Percentiles rank a stretch among this genome's conserved stretches.
phyloP scores from a whole-genome alignment of 2,329 filamentous ascomycete species.

The Ploettnerulaceae sp. region DNA sequence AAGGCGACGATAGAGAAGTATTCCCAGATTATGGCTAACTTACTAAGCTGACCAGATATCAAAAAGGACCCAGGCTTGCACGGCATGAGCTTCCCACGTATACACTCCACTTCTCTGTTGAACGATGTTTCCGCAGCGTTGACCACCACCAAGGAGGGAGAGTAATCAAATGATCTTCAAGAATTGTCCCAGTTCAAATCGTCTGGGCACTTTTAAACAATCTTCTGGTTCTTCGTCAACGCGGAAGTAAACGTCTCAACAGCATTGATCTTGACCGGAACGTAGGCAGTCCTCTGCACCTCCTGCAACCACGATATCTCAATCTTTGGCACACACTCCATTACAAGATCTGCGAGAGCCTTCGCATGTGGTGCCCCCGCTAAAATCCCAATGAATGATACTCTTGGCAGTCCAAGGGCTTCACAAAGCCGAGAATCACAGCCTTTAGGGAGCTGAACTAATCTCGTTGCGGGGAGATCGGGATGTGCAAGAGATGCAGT shows the following conservation, averaged over 20 bases:
- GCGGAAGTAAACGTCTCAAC: constrained; percentile 35
- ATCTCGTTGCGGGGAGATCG: constrained; percentile 41
- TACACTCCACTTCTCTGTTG: too few relatives aligned
- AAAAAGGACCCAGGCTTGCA: too few relatives aligned
- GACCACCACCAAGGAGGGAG: not conserved
- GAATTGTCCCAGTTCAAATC: too few relatives aligned
- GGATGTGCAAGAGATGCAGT: constrained; percentile 44
- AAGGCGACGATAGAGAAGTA: too few relatives aligned
- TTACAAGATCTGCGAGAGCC: constrained; percentile 52
- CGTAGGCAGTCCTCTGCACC: constrained; percentile 35
- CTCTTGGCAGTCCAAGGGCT: constrained; percentile 56
- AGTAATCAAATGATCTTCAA: not conserved
- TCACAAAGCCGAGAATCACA: constrained; percentile 53
- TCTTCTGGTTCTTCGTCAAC: constrained; percentile 13
- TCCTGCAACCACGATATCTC: constrained; percentile 54
- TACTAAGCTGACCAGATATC: too few relatives aligned
- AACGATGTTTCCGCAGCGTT: too few relatives aligned
- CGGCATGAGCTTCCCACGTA: too few relatives aligned
- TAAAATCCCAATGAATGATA: constrained; percentile 58
- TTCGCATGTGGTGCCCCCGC: constrained; percentile 52
- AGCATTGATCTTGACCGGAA: constrained; percentile 44
- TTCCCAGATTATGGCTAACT: too few relatives aligned
- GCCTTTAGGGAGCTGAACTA: constrained; percentile 58
- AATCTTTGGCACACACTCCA: constrained; percentile 47
- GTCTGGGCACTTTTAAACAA: not conserved